Evolutionary conservation across 2,329 filamentous ascomycete species (phyloP).

Genomic region (Beauveria rudraprayagi): DNA sequence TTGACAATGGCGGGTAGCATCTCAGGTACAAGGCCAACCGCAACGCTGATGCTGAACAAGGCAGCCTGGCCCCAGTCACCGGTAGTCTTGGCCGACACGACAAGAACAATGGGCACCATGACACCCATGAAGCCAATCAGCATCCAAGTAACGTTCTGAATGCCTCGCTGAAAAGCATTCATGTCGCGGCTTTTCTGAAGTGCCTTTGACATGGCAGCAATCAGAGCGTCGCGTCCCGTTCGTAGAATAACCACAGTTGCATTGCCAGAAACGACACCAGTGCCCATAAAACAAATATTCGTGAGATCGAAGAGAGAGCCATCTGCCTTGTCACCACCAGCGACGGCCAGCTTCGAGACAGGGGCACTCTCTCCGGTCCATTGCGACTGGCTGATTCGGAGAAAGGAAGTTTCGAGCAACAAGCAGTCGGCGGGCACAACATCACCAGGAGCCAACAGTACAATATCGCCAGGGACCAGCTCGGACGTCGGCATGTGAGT

Average conservation of each 20-base stretch:
- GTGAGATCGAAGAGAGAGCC: slow-evolving; percentile 18
- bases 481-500: slow-evolving; percentile 13
- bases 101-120: slow-evolving; percentile 23
- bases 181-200: slow-evolving; percentile 17
- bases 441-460: slow-evolving; percentile 17
- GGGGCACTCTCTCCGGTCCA: slow-evolving; percentile 24
- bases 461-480: slow-evolving; percentile 20
- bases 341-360: slow-evolving; percentile 16
- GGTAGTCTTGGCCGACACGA: slow-evolving; percentile 19
- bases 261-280: slow-evolving; percentile 21
- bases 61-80: slow-evolving; percentile 20
- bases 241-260: slow-evolving; percentile 19
- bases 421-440: slow-evolving; percentile 22
- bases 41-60: slow-evolving; percentile 23
- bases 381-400: slow-evolving; percentile 22
- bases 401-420: slow-evolving; percentile 20
- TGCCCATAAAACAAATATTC: slow-evolving; percentile 22
- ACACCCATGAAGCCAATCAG: slow-evolving; percentile 22
- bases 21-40: slow-evolving; percentile 22
- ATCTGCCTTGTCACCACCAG: slow-evolving; percentile 14
- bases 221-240: slow-evolving; percentile 19
- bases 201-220: slow-evolving; percentile 21
- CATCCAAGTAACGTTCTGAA: slow-evolving; percentile 23
- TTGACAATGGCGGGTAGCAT: slow-evolving; percentile 25
- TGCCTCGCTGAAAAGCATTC: slow-evolving; percentile 22